phyloP scores from a whole-genome alignment of 768 basidiomycete genomes.

The Hericium erinaceus region DNA sequence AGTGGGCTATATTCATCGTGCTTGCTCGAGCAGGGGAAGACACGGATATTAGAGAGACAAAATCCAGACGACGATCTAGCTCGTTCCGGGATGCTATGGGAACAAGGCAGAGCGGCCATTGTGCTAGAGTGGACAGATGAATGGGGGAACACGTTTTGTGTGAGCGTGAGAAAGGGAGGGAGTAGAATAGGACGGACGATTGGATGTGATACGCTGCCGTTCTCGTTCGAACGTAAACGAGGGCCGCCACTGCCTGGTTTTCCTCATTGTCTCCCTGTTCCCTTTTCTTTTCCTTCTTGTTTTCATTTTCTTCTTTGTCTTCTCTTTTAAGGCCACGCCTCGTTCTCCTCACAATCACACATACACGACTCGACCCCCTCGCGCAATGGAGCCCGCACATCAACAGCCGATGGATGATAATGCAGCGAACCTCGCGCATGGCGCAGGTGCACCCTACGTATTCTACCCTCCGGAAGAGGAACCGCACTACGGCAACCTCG shows the following conservation, averaged over 20 bases:
- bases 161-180: slow-evolving; percentile 3
- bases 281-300: slow-evolving; percentile 27
- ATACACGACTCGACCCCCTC: slow-evolving; percentile 13
- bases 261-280: slow-evolving; percentile 24
- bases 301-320: slow-evolving; percentile 24
- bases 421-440: slow-evolving; percentile 15
- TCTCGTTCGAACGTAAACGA: slow-evolving; percentile 19
- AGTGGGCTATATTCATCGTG: no score
- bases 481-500: slow-evolving; percentile 20
- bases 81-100: not conserved
- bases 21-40: not conserved
- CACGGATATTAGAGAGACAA: not conserved
- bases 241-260: slow-evolving; percentile 5
- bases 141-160: not conserved
- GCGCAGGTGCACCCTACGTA: slow-evolving; percentile 20
- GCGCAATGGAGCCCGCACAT: slow-evolving; percentile 23
- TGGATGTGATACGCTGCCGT: slow-evolving; percentile 6
- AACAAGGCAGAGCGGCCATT: not conserved
- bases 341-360: slow-evolving; percentile 12
- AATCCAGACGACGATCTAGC: not conserved
- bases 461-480: slow-evolving; percentile 27
- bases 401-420: slow-evolving; percentile 9
- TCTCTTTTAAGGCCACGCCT: slow-evolving; percentile 15
- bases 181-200: not conserved
- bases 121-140: not conserved